These are phyloP conservation scores for Colletotrichum incanum DNA, from an alignment of 2,329 filamentous ascomycete species.

Conservation along the genomic window DNA sequence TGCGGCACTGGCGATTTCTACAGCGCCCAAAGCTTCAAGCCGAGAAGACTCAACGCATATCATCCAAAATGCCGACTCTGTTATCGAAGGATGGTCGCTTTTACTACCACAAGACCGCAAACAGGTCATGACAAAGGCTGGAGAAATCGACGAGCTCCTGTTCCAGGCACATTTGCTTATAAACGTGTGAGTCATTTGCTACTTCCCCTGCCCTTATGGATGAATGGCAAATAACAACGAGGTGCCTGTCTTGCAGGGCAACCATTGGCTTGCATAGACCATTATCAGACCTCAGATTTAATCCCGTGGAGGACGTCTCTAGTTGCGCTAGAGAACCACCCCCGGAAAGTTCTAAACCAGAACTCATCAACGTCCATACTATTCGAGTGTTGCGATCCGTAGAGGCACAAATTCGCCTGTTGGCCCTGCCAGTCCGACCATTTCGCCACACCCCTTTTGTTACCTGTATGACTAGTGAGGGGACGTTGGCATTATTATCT, in stretches of 20 bases:
- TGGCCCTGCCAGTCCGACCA: slow-evolving; percentile 53
- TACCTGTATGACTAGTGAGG: slow-evolving; percentile 59
- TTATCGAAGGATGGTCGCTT: slow-evolving; percentile 57
- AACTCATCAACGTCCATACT: slow-evolving; percentile 56
- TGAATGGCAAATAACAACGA: background rate
- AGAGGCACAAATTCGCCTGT: slow-evolving; percentile 56
- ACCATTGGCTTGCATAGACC: slow-evolving; percentile 56
- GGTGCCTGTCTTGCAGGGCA: slow-evolving; percentile 46
- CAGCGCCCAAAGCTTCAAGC: slow-evolving; percentile 42
- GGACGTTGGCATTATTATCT: slow-evolving; percentile 54
- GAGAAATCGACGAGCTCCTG: slow-evolving; percentile 51
- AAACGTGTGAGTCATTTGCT: slow-evolving; percentile 45
- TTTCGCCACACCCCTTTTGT: slow-evolving; percentile 58
- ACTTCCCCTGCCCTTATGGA: no score
- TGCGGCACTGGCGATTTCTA: slow-evolving; percentile 48
- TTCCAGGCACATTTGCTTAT: slow-evolving; percentile 49
- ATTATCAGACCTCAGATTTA: slow-evolving; percentile 57
- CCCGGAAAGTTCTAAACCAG: slow-evolving; percentile 42
- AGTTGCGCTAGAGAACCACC: slow-evolving; percentile 53
- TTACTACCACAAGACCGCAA: slow-evolving; percentile 53
- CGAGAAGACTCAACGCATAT: slow-evolving; percentile 49
- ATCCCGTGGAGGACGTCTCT: slow-evolving; percentile 56
- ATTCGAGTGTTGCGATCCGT: slow-evolving; percentile 55
- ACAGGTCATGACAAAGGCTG: slow-evolving; percentile 51
- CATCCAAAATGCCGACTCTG: slow-evolving; percentile 54